Evolutionary conservation across 345 rosid genomes (phyloP), one percentile per base, ranked within the genome.

Genomic region (Salix viminalis): DNA sequence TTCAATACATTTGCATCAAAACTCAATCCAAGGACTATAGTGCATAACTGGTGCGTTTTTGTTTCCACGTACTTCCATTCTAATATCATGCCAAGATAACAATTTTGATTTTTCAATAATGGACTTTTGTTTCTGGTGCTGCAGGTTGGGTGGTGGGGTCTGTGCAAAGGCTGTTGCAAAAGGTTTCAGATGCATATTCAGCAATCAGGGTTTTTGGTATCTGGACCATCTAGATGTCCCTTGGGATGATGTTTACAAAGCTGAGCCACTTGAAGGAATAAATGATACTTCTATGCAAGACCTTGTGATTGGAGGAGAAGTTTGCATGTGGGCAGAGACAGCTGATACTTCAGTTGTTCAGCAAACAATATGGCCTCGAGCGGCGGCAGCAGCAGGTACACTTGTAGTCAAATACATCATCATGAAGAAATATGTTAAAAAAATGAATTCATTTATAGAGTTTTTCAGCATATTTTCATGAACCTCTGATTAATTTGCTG

Each of bases 301-400:
- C 65, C 94, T 96, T 69, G 91, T 96, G 76, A 84, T 96, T 6
- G 97, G 98, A 73, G 99, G 99, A 76, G 97, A 96, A 92, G 99
- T 92, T 81, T 93, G 99, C 83, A 92, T 92, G 97, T 91, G 98
- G 99, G 91, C 85, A 14, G 98, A 96, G 88, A 87, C 85, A 71
- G 88, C 92, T 36, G 99, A 96, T 77, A 71, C 98, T 23, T 96
- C 99, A 5, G 86, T 84, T 79, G 87, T 96, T 75, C 93, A 88
- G 81, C 96, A 91, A 77, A 94, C 96, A 8, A 90, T 94, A 82
- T 94, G 98, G 98, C 98, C 98, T 26, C 92, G 97, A 52, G 96
- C 98, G 64, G 96, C 96, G 2, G 92, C 96, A 12, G 93, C 96
- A 72, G 94, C 97, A 79, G 97, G 97, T 91, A 81, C 60, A 71